Base-by-base conservation (phyloP, 306 rosid species). In the Rubus idaeus region DNA sequence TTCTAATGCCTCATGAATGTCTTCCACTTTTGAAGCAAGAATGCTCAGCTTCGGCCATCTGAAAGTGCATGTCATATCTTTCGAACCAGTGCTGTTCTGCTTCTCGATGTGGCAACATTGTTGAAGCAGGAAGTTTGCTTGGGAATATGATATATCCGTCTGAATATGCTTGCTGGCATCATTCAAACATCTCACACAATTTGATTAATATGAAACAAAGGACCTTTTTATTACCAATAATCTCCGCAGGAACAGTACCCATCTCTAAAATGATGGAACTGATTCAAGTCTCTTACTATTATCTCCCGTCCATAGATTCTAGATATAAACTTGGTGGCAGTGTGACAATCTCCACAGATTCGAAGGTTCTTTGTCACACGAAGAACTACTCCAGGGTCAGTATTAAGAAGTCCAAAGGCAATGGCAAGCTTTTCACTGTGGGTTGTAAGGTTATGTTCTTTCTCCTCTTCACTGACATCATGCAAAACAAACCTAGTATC, bases 371-470 rank as follows among this genome's bases (percentile, higher is more conserved):
- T 80, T 4, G 80, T 80, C 65, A 75, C 77, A 8, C 73, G 77
- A 23, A 75, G 70, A 50, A 75, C 80, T 16, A 44, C 60, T 16
- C 68, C 64, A 51, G 80, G 84, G 69, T 65, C 45, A 51, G 84
- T 70, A 26, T 70, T 80, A 0, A 80, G 77, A 63, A 75, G 80
- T 52, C 77, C 84, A 49, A 75, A 75, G 62, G 84, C 69, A 60
- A 80, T 70, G 77, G 80, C 80, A 20, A 80, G 84, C 84, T 70
- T 80, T 63, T 80, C 80, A 42, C 80, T 80, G 44, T 80, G 84
- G 42, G 73, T 44, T 8, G 47, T 52, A 3, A 80, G 84, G 76
- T 57, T 75, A 58, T 69, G 60, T 44, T 80, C 84, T 44, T 75
- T 80, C 84, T 75, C 84, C 68, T 80, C 84, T n/a, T 75, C 80